Conservation (phyloP, 116 monocot genomes). For the Cymodocea nodosa region DNA sequence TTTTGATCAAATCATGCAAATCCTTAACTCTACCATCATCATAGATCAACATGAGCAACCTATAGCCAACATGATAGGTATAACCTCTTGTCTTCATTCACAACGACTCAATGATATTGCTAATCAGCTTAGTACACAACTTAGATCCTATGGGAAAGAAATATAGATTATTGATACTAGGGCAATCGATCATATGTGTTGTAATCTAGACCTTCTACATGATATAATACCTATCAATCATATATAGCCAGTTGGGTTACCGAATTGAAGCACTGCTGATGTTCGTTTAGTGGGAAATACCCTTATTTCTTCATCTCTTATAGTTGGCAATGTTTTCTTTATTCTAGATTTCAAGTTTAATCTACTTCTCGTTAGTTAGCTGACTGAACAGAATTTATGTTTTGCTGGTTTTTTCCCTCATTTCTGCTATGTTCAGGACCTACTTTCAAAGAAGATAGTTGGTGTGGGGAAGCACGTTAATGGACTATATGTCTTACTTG, state of each 20-base stretch:
- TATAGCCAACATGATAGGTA: not conserved
- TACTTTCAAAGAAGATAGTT: not conserved
- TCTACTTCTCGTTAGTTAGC: not conserved
- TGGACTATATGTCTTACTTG: not conserved
- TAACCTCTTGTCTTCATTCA: not conserved
- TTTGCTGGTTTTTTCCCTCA: not conserved
- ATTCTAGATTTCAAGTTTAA: not conserved
- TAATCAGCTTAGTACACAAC: too few species aligned
- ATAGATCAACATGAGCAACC: not conserved
- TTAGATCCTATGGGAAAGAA: too few species aligned
- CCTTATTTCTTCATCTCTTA: too few species aligned
- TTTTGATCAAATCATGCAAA: not conserved
- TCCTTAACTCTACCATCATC: too few species aligned
- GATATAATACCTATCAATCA: not conserved
- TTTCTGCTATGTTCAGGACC: not conserved
- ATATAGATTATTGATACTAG: not conserved
- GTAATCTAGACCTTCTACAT: not conserved
- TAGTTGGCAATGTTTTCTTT: not conserved
- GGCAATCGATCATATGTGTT: not conserved
- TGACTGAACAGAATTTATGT: not conserved
- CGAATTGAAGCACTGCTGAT: not conserved
- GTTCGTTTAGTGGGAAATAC: not conserved
- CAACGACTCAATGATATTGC: not conserved
- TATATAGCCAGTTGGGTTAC: not conserved
- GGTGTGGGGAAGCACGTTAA: not conserved